Conservation (phyloP, 352 stramenopile genomes). For the Chrysophaeum taylorii region DNA sequence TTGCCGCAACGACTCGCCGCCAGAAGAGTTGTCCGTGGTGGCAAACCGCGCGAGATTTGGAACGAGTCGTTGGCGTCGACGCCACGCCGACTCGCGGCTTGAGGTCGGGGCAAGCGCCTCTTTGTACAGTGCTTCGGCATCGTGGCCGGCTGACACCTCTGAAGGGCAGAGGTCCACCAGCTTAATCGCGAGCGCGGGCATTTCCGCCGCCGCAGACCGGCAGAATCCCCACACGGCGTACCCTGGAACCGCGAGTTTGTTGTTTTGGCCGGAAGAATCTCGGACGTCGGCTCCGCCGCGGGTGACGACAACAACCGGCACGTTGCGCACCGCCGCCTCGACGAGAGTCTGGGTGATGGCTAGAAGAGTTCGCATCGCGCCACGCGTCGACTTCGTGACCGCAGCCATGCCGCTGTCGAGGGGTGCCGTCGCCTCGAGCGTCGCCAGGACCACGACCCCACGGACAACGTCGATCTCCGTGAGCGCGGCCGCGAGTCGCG, state of each 20-base stretch:
- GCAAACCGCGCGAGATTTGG: not conserved
- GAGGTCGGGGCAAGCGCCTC: not conserved
- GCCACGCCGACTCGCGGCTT: not conserved
- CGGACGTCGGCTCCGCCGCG: not conserved
- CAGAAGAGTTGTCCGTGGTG: too few species aligned
- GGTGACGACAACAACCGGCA: not conserved
- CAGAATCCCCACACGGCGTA: not conserved
- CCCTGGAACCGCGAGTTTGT: not conserved
- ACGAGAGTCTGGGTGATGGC: not conserved
- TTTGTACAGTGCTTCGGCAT: not conserved
- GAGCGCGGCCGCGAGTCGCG: not conserved
- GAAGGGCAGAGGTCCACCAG: not conserved
- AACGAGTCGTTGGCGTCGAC: not conserved
- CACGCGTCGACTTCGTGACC: not conserved
- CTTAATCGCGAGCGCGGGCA: not conserved
- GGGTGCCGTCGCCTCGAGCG: not conserved
- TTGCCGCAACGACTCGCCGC: not conserved
- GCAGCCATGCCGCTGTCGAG: not conserved
- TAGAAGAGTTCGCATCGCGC: not conserved
- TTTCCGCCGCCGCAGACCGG: not conserved
- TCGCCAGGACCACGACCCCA: not conserved
- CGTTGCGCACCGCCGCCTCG: not conserved
- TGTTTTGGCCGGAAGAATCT: too few species aligned
- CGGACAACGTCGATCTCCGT: not conserved
- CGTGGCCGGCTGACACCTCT: not conserved